Conservation (phyloP, 305 asterid genomes). For the Coffea humblotiana region DNA sequence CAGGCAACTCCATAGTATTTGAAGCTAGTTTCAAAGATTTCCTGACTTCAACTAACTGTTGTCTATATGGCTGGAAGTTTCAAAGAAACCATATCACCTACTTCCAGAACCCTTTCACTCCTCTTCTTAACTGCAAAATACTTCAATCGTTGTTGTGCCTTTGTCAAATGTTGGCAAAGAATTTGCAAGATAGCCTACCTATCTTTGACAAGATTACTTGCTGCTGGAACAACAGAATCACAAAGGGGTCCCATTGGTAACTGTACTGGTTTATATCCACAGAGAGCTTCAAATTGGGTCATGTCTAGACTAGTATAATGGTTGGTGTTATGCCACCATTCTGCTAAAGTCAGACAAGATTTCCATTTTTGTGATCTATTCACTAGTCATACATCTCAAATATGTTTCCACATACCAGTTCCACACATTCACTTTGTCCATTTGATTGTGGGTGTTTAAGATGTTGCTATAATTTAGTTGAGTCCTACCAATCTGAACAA, state of each 20-base stretch:
- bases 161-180: not conserved
- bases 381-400: not conserved
- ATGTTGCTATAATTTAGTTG: not conserved
- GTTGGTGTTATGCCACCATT: constrained; percentile 22
- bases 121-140: not conserved
- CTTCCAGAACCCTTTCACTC: no score
- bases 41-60: not conserved
- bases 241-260: not conserved
- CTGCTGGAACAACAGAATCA: not conserved
- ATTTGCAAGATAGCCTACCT: no score
- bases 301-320: not conserved
- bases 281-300: constrained; percentile 15
- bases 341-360: not conserved
- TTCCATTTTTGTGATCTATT: not conserved
- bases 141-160: not conserved
- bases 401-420: constrained; percentile 14
- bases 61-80: not conserved
- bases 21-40: not conserved
- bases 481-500: not conserved
- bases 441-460: not conserved
- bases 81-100: not conserved
- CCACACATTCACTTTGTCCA: not conserved
- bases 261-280: not conserved
- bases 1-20: not conserved
- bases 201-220: not conserved